These are phyloP conservation scores for Aegilops longissima DNA, from an alignment of 176 grass and related monocot genomes.

Conservation along the genomic window DNA sequence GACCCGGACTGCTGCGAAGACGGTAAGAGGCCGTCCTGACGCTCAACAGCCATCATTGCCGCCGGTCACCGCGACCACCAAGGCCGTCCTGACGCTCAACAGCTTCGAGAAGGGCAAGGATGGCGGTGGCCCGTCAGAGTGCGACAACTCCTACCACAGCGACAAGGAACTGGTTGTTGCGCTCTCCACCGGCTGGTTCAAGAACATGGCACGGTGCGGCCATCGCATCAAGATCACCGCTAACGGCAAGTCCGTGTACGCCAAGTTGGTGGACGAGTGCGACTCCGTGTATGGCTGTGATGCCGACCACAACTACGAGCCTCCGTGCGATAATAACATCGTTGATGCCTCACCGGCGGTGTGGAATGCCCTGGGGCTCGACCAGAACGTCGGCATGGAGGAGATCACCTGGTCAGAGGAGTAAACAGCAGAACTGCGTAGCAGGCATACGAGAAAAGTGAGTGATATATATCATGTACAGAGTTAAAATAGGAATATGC, in stretches of 20 bases:
- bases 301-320: conserved; percentile 39
- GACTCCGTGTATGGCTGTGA: conserved; percentile 62
- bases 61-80: conserved; percentile 36
- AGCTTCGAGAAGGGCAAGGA: conserved; percentile 60
- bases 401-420: conserved; percentile 38
- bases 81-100: conserved; percentile 45
- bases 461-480: not conserved
- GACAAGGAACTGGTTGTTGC: conserved; percentile 47
- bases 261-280: conserved; percentile 70
- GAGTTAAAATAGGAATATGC: not conserved
- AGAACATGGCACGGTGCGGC: conserved; percentile 20
- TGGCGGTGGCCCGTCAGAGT: conserved; percentile 47
- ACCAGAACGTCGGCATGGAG: conserved; percentile 14
- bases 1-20: conserved; percentile 53
- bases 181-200: conserved; percentile 55
- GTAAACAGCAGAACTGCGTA: not conserved
- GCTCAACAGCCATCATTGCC: conserved; percentile 33
- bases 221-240: conserved; percentile 45
- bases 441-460: not conserved
- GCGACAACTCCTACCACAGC: conserved; percentile 42
- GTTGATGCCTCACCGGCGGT: conserved; percentile 48
- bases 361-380: conserved; percentile 46
- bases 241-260: conserved; percentile 25
- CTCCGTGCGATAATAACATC: conserved; percentile 40
- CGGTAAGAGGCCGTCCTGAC: conserved; percentile 32